Evolutionary conservation across 176 grass and related monocot genomes (phyloP), one percentile per base, ranked within the genome.

Genomic region (Rhynchospora tenuis): DNA sequence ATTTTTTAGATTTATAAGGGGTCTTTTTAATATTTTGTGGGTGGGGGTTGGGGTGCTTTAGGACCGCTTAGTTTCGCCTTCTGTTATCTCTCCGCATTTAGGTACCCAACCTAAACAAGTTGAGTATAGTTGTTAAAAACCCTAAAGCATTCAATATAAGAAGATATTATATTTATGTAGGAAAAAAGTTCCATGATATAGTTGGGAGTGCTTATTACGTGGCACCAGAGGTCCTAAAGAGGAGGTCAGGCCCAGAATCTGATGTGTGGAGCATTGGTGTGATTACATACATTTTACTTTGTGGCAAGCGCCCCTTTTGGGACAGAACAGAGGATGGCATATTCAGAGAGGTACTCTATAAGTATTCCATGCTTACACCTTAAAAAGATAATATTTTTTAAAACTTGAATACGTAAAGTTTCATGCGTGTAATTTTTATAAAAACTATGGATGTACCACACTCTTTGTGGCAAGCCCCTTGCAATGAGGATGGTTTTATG

Each of bases 241-340:
- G 96, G 0, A 80, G 87, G 20, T 99, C 96, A 27, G 96, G 96
- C 12, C 96, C 96, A 52, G 93, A 95, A 70, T 99, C 96, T 15
- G 96, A 99, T 79, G 96, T 99, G 82, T 99, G 96, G 96, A 99
- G 96, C 83, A 99, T 99, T 92, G 96, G 96, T 64, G 96, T 99
- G 23, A 99, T 99, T 86, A 95, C 96, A 50, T 99, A 99, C 70
- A 99, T 99, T 89, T 87, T 99, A 84, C 93, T 99, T 24, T 99
- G 96, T 91, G 96, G 96, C 62, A 93, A 89, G 82, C 96, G 91
- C 2, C 96, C 96, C 17, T 99, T 99, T 93, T 99, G 96, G 96
- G 93, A 99, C 84, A 92, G 92, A 60, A 99, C 96, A 38, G 96
- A 99, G 84, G 96, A 99, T 81, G 96, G 96, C 42, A 95, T 99